Base-by-base conservation (phyloP, 768 basidiomycete genomes). In the Cystobasidium onofrii region DNA sequence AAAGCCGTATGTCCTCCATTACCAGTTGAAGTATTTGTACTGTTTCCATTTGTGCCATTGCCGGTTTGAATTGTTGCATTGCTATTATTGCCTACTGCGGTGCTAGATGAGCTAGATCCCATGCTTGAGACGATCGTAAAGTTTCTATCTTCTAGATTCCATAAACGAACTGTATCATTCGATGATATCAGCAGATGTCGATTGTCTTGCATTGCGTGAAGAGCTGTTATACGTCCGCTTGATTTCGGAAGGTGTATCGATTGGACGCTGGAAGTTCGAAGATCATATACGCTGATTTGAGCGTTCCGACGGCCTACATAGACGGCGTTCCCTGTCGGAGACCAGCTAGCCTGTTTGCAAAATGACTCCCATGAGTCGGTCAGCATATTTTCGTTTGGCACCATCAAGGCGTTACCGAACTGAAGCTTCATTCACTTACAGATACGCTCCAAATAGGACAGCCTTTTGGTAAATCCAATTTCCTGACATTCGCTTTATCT, bases 261-360 rank as follows among this genome's bases (percentile, higher is more conserved):
- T 18, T 34, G 31, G 0, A 66, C 46, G 25, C 63, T 15, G 29
- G 41, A 50, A 0, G 73, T 43, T 27, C 94, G 88, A 10, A 94
- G 88, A 80, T 98, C 96, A 90, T 91, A 98, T 18, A 96, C 86
- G 78, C 96, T 92, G 63, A 98, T 86, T 0, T 89, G 88, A 27
- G 91, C 91, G 76, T 94, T 93, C 62, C 94, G 85, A 76, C 95
- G 85, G 10, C 95, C 94, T 15, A 90, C 93, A 80, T 91, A 91
- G 55, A 99, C 87, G 75, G 94, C 90, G 2, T 85, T 85, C 18
- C 95, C 94, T 76, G 92, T 88, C 1, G 87, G 85, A 4, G 92
- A 92, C 93, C 95, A 98, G 80, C 90, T 93, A 18, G 94, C 93
- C 94, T 98, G 71, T 57, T 31, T n/a, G n/a, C n/a, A n/a, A n/a